Evolutionary conservation across 169 alveolate species (phyloP), one percentile per base, ranked within the genome.

Genomic region (Eimeria necatrix): DNA sequence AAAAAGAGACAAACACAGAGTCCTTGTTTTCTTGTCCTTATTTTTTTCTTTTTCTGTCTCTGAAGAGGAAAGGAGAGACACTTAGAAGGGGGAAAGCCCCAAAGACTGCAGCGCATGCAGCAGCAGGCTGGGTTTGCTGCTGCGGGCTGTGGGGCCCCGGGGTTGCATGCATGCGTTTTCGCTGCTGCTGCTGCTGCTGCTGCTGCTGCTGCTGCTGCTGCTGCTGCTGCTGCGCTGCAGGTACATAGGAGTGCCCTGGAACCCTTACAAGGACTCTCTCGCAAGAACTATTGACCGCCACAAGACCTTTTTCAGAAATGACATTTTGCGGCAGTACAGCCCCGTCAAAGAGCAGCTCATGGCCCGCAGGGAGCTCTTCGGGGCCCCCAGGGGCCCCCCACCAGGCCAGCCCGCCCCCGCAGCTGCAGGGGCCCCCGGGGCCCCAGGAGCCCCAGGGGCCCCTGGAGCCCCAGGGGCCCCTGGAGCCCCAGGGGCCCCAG

Each of bases 171-270:
- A 68, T 68, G 46, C 4, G 49, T 68, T 22, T 74, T 74, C 32
- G 60, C 32, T 26, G 32, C 41, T 49, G 56, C 60, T 4, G n/a
- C n/a, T n/a, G n/a, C n/a, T n/a, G n/a, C n/a, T 48, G 89, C 18
- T 41, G 20, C 83, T 16, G 85, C 12, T 48, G 89, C 18, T 41
- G 20, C 83, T 16, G 85, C 12, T n/a, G n/a, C n/a, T 48, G 89
- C 3, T 10, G 68, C 4, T 48, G 89, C 18, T 41, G 20, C 83
- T 16, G 85, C 12, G 12, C 16, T 56, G 3, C 85, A 97, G 98
- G 80, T 96, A 97, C 93, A 94, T 96, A 20, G 97, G 97, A 94
- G 97, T 97, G 53, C 98, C 98, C 22, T 97, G 98, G 98, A 97
- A 97, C 90, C 98, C 98, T 32, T 97, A 97, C 85, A 95, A 96